These are phyloP conservation scores for Aspergillus conjunctus DNA, from an alignment of 495 filamentous ascomycete genomes.

Conservation along the genomic window DNA sequence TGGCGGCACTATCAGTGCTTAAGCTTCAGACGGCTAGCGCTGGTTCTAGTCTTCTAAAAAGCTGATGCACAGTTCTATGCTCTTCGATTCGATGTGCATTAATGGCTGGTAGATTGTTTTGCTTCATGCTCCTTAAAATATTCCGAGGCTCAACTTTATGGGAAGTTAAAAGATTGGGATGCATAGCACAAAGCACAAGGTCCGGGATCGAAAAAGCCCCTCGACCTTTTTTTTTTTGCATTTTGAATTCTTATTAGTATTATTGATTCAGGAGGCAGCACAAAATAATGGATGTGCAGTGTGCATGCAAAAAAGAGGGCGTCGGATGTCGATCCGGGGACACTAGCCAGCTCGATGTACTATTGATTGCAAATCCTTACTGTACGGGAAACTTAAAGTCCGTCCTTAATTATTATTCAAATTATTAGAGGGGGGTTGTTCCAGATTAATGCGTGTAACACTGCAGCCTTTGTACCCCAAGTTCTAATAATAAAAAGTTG, in stretches of 20 bases:
- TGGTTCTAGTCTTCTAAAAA: constrained; percentile 12
- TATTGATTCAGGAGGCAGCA: constrained; percentile 4
- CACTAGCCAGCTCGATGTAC: constrained; percentile 17
- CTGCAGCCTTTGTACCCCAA: no score
- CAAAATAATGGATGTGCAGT: not conserved
- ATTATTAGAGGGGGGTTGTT: no score
- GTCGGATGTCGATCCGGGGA: constrained; percentile 26
- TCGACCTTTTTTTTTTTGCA: not conserved
- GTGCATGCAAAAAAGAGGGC: constrained; percentile 9
- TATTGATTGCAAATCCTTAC: not conserved
- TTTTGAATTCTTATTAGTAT: not conserved
- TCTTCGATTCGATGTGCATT: not conserved
- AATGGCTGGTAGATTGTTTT: not conserved
- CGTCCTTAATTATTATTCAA: no score
- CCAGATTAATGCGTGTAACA: no score
- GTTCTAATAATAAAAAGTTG: no score
- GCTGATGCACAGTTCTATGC: not conserved
- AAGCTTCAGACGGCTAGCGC: constrained; percentile 22
- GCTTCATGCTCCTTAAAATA: constrained; percentile 10
- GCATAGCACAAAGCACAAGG: not conserved
- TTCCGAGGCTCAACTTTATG: constrained; percentile 9
- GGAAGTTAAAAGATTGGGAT: not conserved
- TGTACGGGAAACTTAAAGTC: not conserved
- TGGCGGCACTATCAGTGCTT: constrained; percentile 29
- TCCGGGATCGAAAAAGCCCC: not conserved